phyloP scores from a whole-genome alignment of 2,329 filamentous ascomycete species.

The Botrytis fragariae region DNA sequence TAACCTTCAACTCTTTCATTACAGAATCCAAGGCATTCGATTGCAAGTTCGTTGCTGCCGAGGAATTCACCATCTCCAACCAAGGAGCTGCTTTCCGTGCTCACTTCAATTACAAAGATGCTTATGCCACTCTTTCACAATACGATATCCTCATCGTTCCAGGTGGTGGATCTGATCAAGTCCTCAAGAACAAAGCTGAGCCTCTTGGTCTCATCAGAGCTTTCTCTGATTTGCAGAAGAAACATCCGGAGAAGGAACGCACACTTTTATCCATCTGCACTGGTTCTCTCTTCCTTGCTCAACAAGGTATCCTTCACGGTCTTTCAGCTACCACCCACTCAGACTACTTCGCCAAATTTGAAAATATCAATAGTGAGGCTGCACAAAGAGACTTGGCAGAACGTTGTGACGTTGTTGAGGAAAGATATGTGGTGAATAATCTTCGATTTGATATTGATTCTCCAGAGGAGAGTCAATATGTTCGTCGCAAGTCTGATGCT shows the following conservation, averaged over 20 bases:
- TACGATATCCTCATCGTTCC: conserved; percentile 79
- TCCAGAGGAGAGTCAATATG: conserved; percentile 79
- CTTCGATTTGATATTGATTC: conserved; percentile 78
- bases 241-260: conserved; percentile 74
- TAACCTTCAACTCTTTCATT: neutral
- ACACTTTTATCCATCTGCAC: conserved; percentile 79
- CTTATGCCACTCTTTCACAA: conserved; percentile 55
- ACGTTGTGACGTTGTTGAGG: conserved; percentile 79
- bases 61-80: conserved; percentile 52
- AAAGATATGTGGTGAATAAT: conserved; percentile 88
- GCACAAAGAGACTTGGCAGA: conserved; percentile 68
- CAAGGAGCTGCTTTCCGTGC: conserved; percentile 70
- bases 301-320: conserved; percentile 74
- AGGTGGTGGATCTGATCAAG: conserved; percentile 60
- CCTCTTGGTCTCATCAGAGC: conserved; percentile 71
- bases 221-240: conserved; percentile 77
- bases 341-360: conserved; percentile 75
- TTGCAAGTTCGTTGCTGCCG: conserved; percentile 41
- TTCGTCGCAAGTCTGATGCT: conserved; percentile 70
- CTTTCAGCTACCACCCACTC: conserved; percentile 80
- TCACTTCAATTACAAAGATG: conserved; percentile 76
- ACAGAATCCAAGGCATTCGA: conserved; percentile 36
- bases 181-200: conserved; percentile 66
- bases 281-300: conserved; percentile 72
- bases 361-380: conserved; percentile 75